phyloP scores from a whole-genome alignment of 768 basidiomycete genomes.

The Boletus sp. region DNA sequence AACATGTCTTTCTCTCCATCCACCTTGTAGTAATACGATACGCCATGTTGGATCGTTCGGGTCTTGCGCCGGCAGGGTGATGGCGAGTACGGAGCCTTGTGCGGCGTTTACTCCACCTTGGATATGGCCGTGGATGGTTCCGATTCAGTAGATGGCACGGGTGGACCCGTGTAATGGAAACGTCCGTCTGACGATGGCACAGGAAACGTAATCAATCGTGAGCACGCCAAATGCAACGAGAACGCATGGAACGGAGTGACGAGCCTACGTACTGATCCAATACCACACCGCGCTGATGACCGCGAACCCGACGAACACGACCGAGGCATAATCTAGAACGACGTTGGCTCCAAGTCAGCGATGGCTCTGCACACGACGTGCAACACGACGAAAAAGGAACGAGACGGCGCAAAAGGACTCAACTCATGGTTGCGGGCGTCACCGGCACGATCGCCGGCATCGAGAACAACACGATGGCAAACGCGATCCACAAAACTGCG shows the following conservation, averaged over 20 bases:
- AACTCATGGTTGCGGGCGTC: constrained; percentile 48
- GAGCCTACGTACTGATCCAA: constrained; percentile 43
- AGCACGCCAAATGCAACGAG: not conserved
- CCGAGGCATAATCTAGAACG: constrained; percentile 59
- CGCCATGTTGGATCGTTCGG: not conserved
- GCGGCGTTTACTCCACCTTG: constrained; percentile 9
- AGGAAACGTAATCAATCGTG: not conserved
- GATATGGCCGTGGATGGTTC: not conserved
- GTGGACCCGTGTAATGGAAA: constrained; percentile 44
- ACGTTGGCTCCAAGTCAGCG: not conserved
- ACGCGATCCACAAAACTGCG: constrained; percentile 57
- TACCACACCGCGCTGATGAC: constrained; percentile 62
- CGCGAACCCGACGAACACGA: constrained; percentile 64
- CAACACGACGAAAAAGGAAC: not conserved
- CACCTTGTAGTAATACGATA: not conserved
- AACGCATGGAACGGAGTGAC: not conserved
- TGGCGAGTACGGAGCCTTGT: not conserved
- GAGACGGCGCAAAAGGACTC: not conserved
- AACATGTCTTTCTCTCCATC: not conserved
- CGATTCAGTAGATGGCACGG: constrained; percentile 26
- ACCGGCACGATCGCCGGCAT: constrained; percentile 66
- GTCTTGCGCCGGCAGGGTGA: not conserved
- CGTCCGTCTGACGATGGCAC: constrained; percentile 37
- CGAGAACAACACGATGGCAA: constrained; percentile 65
- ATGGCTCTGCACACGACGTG: no score